Percentiles rank a stretch among this genome's conserved stretches.
phyloP scores from a whole-genome alignment of 306 rosid genomes.

The Oxytropis ochrocephala region DNA sequence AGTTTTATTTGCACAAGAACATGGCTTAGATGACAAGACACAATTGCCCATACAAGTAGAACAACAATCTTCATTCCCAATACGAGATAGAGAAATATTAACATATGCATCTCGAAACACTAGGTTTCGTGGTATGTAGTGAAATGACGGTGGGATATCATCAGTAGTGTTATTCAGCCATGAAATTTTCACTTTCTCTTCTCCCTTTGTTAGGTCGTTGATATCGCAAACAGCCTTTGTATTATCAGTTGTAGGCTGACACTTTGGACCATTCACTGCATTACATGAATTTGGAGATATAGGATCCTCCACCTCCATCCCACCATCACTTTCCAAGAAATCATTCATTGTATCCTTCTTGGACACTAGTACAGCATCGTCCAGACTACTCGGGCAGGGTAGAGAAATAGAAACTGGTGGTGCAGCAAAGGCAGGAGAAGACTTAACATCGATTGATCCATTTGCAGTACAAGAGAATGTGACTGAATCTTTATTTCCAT shows the following conservation, averaged over 20 bases:
- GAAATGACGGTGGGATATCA: slow-evolving; percentile 53
- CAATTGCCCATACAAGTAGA: slow-evolving; percentile 79
- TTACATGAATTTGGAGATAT: slow-evolving; percentile 19
- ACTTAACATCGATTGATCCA: slow-evolving; percentile 29
- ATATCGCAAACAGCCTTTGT: slow-evolving; percentile 34
- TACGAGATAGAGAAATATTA: slow-evolving; percentile 50
- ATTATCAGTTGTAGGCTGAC: slow-evolving; percentile 35
- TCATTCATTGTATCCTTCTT: slow-evolving; percentile 24
- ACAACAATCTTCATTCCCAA: slow-evolving; percentile 64
- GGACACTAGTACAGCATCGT: slow-evolving; percentile 15
- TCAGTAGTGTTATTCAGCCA: slow-evolving; percentile 54
- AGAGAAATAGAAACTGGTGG: slow-evolving; percentile 16
- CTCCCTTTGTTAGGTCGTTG: slow-evolving; percentile 75
- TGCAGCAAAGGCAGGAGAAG: slow-evolving; percentile 23
- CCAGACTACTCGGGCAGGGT: slow-evolving; percentile 22
- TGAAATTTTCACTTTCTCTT: slow-evolving; percentile 61
- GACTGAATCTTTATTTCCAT: slow-evolving; percentile 31
- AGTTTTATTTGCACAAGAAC: slow-evolving; percentile 59
- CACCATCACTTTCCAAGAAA: slow-evolving; percentile 23
- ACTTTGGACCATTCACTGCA: slow-evolving; percentile 38
- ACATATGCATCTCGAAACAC: slow-evolving; percentile 58
- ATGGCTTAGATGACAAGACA: slow-evolving; percentile 41
- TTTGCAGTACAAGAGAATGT: slow-evolving; percentile 23
- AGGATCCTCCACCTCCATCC: slow-evolving; percentile 27
- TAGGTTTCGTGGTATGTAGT: slow-evolving; percentile 51